Evolutionary conservation across 306 rosid genomes (phyloP).

Genomic region (Lathyrus oleraceus): DNA sequence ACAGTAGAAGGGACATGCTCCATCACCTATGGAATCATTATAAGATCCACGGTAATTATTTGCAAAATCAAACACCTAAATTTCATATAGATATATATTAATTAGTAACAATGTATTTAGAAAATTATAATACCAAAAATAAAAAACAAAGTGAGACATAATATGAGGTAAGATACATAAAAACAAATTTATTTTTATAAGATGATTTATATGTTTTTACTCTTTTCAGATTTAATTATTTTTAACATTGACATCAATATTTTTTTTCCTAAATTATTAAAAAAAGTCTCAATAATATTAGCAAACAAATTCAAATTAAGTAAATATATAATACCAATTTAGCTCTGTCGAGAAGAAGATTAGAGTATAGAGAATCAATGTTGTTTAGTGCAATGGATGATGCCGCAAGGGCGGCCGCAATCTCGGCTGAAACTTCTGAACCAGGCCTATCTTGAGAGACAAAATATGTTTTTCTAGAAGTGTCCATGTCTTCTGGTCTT

Average conservation of each 20-base stretch:
- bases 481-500: constrained; percentile 68
- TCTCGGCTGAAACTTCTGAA: constrained; percentile 48
- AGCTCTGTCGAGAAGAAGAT: constrained; percentile 28
- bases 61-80: constrained; percentile 53
- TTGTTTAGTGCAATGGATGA: constrained; percentile 40
- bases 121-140: not conserved
- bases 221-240: no score
- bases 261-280: no score
- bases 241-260: no score
- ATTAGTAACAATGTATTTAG: not conserved
- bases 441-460: not conserved
- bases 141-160: no score
- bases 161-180: no score
- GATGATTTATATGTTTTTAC: no score
- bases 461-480: constrained; percentile 32
- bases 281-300: no score
- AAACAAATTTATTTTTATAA: no score
- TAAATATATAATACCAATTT: constrained; percentile 1
- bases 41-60: constrained; percentile 50
- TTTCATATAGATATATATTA: not conserved
- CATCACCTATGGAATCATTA: constrained; percentile 28
- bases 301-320: no score
- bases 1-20: constrained; percentile 56
- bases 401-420: constrained; percentile 54
- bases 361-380: constrained; percentile 26